phyloP scores from a whole-genome alignment of 306 rosid species.

The Acmispon strigosus region DNA sequence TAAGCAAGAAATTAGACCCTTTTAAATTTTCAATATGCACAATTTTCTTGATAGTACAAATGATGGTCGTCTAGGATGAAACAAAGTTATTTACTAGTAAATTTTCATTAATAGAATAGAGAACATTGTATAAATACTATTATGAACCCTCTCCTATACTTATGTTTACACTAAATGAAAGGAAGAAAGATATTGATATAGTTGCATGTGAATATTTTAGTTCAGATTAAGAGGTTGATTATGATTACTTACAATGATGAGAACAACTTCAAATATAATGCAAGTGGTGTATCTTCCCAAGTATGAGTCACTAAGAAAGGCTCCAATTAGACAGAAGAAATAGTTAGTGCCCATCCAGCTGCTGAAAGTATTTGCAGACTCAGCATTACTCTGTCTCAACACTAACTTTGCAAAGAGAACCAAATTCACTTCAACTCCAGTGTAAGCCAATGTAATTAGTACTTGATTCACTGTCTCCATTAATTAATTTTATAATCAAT shows the following conservation, averaged over 20 bases:
- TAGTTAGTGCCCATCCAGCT: conserved; percentile 65
- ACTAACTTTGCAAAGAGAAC: conserved; percentile 58
- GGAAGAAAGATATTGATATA: not conserved
- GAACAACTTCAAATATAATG: conserved; percentile 38
- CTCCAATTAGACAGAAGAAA: conserved; percentile 52
- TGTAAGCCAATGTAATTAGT: conserved; percentile 45
- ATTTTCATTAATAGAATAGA: not conserved
- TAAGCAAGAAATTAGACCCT: not conserved
- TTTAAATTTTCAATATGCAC: not conserved
- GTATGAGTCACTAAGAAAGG: conserved; percentile 62
- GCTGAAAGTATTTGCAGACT: conserved; percentile 56
- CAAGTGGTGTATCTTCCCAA: conserved; percentile 59
- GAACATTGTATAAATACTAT: not conserved
- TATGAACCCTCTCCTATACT: not conserved
- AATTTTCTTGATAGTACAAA: not conserved
- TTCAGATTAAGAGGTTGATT: not conserved
- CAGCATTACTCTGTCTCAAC: conserved; percentile 51
- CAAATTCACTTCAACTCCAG: conserved; percentile 62
- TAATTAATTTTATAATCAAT: not conserved
- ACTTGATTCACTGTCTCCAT: conserved; percentile 47
- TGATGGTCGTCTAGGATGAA: not conserved
- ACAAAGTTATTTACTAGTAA: not conserved
- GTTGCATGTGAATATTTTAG: not conserved
- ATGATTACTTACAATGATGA: conserved; percentile 38
- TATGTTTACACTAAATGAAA: not conserved